These are phyloP conservation scores for Mollisiaceae sp. DNA, from an alignment of 2,329 filamentous ascomycete genomes.

Conservation along the genomic window DNA sequence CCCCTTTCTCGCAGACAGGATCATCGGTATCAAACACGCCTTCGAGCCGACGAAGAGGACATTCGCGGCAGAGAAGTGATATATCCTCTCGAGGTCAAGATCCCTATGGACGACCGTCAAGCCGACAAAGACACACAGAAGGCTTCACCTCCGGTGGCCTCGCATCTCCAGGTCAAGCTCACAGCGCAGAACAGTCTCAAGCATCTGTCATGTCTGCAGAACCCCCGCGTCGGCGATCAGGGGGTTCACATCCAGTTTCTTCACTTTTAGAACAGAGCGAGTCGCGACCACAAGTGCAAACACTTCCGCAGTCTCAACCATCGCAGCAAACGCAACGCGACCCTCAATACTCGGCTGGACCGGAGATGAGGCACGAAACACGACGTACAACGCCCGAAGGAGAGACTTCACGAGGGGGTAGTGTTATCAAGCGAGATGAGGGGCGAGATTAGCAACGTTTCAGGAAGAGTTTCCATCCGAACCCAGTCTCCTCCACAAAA, in stretches of 20 bases:
- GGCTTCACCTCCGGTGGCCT: slow-evolving; percentile 33
- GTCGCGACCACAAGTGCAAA: slow-evolving; percentile 31
- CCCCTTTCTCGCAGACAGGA: slow-evolving; percentile 60
- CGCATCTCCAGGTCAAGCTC: slow-evolving; percentile 31
- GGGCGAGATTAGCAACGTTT: slow-evolving; percentile 42
- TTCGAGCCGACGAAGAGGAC: slow-evolving; percentile 59
- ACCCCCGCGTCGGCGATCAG: slow-evolving; percentile 36
- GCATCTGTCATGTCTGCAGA: slow-evolving; percentile 17
- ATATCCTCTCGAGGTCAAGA: slow-evolving; percentile 47
- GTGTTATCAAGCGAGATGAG: slow-evolving; percentile 40
- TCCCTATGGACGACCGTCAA: slow-evolving; percentile 46
- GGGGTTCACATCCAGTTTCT: slow-evolving; percentile 39
- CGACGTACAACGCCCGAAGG: slow-evolving; percentile 36
- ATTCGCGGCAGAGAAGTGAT: slow-evolving; percentile 70
- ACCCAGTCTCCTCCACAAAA: slow-evolving; percentile 16
- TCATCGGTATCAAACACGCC: slow-evolving; percentile 59
- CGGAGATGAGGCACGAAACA: slow-evolving; percentile 41
- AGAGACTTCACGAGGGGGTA: slow-evolving; percentile 29
- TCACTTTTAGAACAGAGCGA: slow-evolving; percentile 40
- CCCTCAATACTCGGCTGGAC: slow-evolving; percentile 35
- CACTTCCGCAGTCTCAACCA: slow-evolving; percentile 28
- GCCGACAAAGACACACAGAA: slow-evolving; percentile 43
- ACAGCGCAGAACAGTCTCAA: slow-evolving; percentile 25
- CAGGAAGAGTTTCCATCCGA: slow-evolving; percentile 31
- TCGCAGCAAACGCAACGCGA: slow-evolving; percentile 35